Evolutionary conservation across 331 rosid species (phyloP), one percentile per base, ranked within the genome.

Genomic region (Pyracantha coccinea): DNA sequence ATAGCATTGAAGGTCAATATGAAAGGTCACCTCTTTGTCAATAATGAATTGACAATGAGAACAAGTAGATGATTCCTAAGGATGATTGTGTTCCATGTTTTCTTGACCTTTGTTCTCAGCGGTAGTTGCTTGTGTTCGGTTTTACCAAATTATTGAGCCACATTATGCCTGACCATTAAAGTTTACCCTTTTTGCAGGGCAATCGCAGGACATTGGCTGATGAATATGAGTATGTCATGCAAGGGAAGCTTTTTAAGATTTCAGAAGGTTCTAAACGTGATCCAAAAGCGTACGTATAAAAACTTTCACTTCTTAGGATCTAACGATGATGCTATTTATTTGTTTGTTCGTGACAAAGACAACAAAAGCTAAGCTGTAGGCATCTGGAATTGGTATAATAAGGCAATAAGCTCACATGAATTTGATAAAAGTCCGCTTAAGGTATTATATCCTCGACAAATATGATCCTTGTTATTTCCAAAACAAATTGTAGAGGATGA

Each of bases 141-240:
- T 54, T 29, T 53, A 66, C 27, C 10, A 24, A 38, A 35, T 41
- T 10, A 23, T 35, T 14, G 20, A 24, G n/a, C 58, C 58, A 38
- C 7, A 27, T 16, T 72, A 24, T 16, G 68, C 76, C 25, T 24
- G 2, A 72, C 28, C 25, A 5, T 4, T 8, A 17, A 61, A 69
- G 72, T 47, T 33, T 83, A 35, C 47, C 33, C 16, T 13, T 75
- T 62, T 71, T 60, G 47, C 82, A 92, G 89, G 89, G 87, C 23
- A 90, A 83, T 80, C 88, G 93, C 67, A 88, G 87, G 86, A 87
- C 93, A 8, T 79, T 93, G 62, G 97, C 95, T 0, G 96, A 93
- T 72, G 88, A 85, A 80, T 93, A 88, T 76, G 97, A 93, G 67
- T 93, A 93, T 38, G 94, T 93, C 72, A 93, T 93, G 97, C 94